Evolutionary conservation across 345 rosid species (phyloP).

Genomic region (Conringia planisiliqua): DNA sequence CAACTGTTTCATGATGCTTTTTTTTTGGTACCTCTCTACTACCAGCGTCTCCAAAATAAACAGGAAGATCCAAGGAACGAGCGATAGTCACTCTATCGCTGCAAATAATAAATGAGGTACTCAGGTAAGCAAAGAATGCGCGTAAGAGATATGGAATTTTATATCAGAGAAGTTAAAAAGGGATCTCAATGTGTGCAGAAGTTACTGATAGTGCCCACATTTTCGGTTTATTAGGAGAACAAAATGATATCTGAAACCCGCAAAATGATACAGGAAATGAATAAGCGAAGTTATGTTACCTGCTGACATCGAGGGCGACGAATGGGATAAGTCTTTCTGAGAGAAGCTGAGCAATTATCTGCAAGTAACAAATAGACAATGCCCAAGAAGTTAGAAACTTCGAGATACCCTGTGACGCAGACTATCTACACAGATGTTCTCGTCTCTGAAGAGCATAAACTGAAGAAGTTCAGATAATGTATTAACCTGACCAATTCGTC

Average conservation of each 20-base stretch:
- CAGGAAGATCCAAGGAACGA: constrained; percentile 96
- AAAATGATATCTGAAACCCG: neutral
- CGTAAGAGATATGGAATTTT: neutral
- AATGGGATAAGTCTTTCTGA: constrained; percentile 96
- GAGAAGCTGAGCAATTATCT: constrained; percentile 99
- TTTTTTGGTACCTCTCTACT: constrained; percentile 78
- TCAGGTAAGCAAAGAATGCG: constrained; percentile 2
- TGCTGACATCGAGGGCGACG: constrained; percentile 94
- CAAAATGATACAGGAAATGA: neutral
- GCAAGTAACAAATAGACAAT: constrained; percentile 30
- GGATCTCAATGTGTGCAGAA: constrained; percentile 1
- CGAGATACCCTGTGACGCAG: constrained; percentile 1
- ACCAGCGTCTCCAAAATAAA: constrained; percentile 97
- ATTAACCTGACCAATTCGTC: constrained; percentile 94
- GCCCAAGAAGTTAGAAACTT: neutral
- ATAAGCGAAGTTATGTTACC: constrained; percentile 44
- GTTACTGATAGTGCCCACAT: neutral
- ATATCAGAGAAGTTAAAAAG: neutral
- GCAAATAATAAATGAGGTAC: constrained; percentile 30
- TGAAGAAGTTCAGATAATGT: constrained; percentile 17
- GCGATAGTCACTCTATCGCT: constrained; percentile 96
- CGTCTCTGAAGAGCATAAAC: neutral
- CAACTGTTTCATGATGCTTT: neutral
- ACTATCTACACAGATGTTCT: constrained; percentile 5
- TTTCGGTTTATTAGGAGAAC: neutral